Conservation (phyloP, 2,329 filamentous ascomycete genomes). For the Scedosporium minutisporum region DNA sequence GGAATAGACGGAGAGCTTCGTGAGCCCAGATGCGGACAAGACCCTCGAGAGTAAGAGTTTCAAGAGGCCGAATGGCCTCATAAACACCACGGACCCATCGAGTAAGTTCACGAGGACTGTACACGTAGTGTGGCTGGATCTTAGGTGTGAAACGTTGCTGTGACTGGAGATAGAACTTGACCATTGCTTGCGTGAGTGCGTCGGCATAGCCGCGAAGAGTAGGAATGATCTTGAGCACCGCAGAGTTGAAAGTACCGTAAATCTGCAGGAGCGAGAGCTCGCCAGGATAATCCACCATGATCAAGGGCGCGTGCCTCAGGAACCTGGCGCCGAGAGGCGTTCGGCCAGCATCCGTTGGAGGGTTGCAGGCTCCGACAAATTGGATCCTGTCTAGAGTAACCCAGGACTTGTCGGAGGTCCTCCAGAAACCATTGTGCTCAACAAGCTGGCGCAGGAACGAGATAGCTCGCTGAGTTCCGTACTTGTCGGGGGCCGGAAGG, state of each 20-base stretch:
- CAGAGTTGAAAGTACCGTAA: conserved; percentile 95
- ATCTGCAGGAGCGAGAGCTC: conserved; percentile 93
- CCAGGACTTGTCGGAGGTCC: conserved; percentile 95
- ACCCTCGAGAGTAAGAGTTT: conserved; percentile 79
- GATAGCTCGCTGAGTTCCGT: conserved; percentile 93
- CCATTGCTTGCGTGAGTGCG: conserved; percentile 92
- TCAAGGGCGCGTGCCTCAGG: conserved; percentile 89
- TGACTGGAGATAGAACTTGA: conserved; percentile 89
- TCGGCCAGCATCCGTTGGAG: conserved; percentile 91
- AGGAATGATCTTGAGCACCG: conserved; percentile 93
- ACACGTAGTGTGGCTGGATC: conserved; percentile 98
- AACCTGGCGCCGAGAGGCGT: conserved; percentile 90
- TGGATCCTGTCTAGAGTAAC: conserved; percentile 96
- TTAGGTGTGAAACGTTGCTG: conserved; percentile 90
- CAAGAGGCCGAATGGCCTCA: conserved; percentile 87
- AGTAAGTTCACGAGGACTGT: conserved; percentile 96
- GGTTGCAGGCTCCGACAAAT: conserved; percentile 97
- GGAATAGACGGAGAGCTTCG: conserved; percentile 90
- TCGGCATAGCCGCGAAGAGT: conserved; percentile 92
- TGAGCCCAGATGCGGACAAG: conserved; percentile 97
- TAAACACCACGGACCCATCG: conserved; percentile 97
- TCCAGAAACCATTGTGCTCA: conserved; percentile 98
- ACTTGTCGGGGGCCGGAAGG: conserved; percentile 91
- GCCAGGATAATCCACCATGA: conserved; percentile 99
- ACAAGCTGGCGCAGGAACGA: conserved; percentile 96